These are phyloP conservation scores for Lichtheimia corymbifera DNA, from an alignment of 371 early-diverging fungal species.

Conservation along the genomic window DNA sequence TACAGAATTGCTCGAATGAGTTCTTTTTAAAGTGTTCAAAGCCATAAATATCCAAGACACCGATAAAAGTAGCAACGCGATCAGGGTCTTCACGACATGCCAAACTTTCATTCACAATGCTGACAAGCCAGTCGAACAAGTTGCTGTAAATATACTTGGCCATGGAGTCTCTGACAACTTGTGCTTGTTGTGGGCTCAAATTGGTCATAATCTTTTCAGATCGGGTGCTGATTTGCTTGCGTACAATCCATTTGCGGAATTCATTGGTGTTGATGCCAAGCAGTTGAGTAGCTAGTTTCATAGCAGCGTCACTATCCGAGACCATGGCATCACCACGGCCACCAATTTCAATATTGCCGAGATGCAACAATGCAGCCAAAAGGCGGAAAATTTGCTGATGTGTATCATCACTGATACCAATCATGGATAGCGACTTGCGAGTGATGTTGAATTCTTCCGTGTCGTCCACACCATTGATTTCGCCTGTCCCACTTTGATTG, in stretches of 20 bases:
- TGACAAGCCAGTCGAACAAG: constrained; percentile 94
- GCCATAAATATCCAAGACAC: constrained; percentile 96
- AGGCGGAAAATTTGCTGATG: constrained; percentile 89
- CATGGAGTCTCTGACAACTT: constrained; percentile 86
- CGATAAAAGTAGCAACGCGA: constrained; percentile 73
- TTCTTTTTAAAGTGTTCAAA: constrained; percentile 97
- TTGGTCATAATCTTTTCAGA: constrained; percentile 86
- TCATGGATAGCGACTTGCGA: constrained; percentile 76
- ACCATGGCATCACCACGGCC: constrained; percentile 73
- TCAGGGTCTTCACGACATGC: constrained; percentile 52
- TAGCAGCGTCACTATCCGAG: constrained; percentile 71
- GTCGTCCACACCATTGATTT: constrained; percentile 88
- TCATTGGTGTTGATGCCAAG: constrained; percentile 72
- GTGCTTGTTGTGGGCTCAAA: constrained; percentile 75
- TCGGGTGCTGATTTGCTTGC: constrained; percentile 87
- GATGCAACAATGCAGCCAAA: constrained; percentile 87
- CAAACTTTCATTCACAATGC: constrained; percentile 77
- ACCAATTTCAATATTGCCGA: constrained; percentile 89
- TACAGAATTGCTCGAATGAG: constrained; percentile 99
- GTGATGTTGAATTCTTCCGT: constrained; percentile 86
- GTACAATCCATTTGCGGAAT: constrained; percentile 89
- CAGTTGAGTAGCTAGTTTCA: constrained; percentile 67
- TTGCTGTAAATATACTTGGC: constrained; percentile 93
- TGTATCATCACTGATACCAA: constrained; percentile 77
- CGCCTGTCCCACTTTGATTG: constrained; percentile 81